These are phyloP conservation scores for Forsythia suspensa DNA, from an alignment of 257 asterid genomes.

Conservation along the genomic window DNA sequence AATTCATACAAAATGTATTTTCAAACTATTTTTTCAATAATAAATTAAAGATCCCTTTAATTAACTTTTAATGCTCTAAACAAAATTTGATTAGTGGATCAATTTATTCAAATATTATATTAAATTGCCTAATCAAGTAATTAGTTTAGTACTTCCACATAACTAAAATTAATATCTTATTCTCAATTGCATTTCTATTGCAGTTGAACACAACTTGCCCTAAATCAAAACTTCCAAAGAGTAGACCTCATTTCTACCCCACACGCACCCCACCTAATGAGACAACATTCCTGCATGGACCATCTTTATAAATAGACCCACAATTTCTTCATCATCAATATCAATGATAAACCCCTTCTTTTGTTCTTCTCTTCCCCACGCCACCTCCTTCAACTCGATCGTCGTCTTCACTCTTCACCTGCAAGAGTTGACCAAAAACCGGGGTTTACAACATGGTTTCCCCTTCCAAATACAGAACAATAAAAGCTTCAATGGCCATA, in stretches of 20 bases:
- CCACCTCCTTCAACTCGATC: background rate
- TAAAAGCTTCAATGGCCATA: constrained; percentile 3
- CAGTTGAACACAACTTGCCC: background rate
- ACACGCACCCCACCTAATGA: background rate
- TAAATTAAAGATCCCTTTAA: no score
- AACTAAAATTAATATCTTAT: no score
- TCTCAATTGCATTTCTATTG: background rate
- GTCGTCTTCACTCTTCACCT: background rate
- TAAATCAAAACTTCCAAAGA: background rate
- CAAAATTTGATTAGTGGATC: no score
- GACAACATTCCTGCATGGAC: background rate
- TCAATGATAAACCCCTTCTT: background rate
- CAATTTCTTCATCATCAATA: background rate
- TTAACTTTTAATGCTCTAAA: no score
- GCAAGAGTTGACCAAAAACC: background rate
- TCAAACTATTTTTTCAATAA: no score
- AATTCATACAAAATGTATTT: background rate
- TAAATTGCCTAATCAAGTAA: background rate
- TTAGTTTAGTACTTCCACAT: no score
- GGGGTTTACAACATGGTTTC: background rate
- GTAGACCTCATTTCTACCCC: background rate
- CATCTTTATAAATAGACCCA: background rate
- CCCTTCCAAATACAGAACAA: background rate
- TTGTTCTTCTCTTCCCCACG: background rate
- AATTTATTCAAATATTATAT: no score